phyloP scores from a whole-genome alignment of 2,329 filamentous ascomycete species.

The Botrytis squamosa region DNA sequence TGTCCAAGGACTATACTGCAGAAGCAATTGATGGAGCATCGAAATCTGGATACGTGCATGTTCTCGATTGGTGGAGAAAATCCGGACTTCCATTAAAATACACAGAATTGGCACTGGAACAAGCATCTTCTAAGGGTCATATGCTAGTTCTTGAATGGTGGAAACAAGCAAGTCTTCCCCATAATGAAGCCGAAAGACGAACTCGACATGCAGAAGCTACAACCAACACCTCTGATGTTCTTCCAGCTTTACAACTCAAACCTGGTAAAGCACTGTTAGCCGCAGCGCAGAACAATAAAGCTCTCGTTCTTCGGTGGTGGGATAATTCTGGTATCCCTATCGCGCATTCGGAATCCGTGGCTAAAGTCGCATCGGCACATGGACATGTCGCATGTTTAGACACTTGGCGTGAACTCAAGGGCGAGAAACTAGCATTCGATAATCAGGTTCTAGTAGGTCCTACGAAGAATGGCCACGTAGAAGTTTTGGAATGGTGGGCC shows the following conservation, averaged over 20 bases:
- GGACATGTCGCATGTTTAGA: constrained; percentile 83
- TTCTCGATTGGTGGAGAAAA: constrained; percentile 89
- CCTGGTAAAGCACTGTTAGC: constrained; percentile 82
- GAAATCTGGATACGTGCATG: constrained; percentile 77
- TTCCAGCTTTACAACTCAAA: constrained; percentile 58
- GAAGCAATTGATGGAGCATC: constrained; percentile 88
- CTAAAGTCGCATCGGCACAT: constrained; percentile 79
- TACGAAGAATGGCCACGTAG: constrained; percentile 80
- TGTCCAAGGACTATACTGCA: constrained; percentile 72
- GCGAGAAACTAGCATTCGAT: constrained; percentile 76
- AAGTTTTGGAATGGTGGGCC: constrained; percentile 92
- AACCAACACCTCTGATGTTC: constrained; percentile 27
- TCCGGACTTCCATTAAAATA: constrained; percentile 79
- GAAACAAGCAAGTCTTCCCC: constrained; percentile 65
- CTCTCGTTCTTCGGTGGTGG: constrained; percentile 83
- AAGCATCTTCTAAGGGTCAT: constrained; percentile 80
- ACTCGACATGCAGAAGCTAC: constrained; percentile 30
- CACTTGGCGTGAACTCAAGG: constrained; percentile 74
- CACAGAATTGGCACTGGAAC: constrained; percentile 82
- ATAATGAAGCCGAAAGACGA: constrained; percentile 43
- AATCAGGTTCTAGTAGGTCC: constrained; percentile 81
- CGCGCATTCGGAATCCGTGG: constrained; percentile 76
- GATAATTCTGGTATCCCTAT: constrained; percentile 76
- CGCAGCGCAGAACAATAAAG: constrained; percentile 78
- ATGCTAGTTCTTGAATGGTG: constrained; percentile 92